Base-by-base conservation (phyloP, 2,329 filamentous ascomycete genomes). In the Aspergillus sp. region DNA sequence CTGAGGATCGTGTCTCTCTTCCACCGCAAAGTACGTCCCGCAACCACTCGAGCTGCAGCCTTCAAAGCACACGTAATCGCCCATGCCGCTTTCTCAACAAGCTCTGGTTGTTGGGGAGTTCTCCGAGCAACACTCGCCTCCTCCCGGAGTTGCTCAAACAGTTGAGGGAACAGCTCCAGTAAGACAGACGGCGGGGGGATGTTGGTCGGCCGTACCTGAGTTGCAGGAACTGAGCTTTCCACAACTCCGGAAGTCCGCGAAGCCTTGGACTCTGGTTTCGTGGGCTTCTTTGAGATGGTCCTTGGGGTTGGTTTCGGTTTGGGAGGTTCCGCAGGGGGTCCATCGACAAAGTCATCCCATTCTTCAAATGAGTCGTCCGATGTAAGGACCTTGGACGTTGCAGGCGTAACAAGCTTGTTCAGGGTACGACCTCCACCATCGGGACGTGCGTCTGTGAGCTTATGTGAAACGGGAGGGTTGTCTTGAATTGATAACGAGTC, bases 101-200 rank as follows among this genome's bases (percentile, higher is more conserved):
- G 38, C n/a, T 53, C 47, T 38, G 54, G 61, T 16, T 81, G 71
- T 2, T 78, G 71, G 47, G 87, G 82, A 11, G 81, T 78, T 32
- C 82, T 79, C 49, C 88, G 79, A 2, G 85, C 83, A 59, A 84
- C 83, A 69, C 90, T 86, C 1, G 93, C 78, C 19, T 79, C 77
- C 16, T 80, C 74, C 56, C 86, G 82, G 4, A 87, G 86, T 23
- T 86, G 77, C 17, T 82, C 78, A 55, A 96, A 83, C 4, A 95
- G 75, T 6, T 82, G 77, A 0, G 89, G 85, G 59, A 96, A 91
- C 6, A 91, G 71, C 7, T 88, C 86, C 19, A 97, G 79, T 13
- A 97, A 78, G 17, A 96, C 81, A 1, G 89, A 89, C 1, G 93
- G 93, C 4, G 93, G 93, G 9, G 93, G 93, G 6, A 97, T 85